Conservation (phyloP, 2,329 filamentous ascomycete species). For the Tolypocladium inflatum region DNA sequence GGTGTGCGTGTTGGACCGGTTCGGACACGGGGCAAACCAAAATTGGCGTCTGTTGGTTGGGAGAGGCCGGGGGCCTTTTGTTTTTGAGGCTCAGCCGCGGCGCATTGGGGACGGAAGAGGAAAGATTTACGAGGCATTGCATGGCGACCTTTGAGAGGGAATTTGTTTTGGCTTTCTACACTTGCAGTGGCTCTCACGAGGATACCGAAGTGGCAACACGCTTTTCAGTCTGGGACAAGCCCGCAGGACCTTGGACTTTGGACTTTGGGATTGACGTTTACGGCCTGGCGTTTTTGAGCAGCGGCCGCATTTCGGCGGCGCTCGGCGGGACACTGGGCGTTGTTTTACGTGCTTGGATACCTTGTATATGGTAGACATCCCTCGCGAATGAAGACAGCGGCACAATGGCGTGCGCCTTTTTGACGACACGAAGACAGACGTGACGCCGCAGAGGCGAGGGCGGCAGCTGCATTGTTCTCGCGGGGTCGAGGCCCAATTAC, state of each 20-base stretch:
- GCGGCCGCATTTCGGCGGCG: not conserved
- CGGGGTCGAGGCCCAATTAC: not conserved
- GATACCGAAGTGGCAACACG: not conserved
- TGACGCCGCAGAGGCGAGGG: not conserved
- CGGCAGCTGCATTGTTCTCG: not conserved
- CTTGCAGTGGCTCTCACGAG: not conserved
- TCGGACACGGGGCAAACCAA: not conserved
- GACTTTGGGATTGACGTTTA: not conserved
- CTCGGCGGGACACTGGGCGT: not conserved
- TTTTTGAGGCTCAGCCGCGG: constrained; percentile 4
- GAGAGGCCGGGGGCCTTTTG: constrained; percentile 1
- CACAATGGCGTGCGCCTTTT: not conserved
- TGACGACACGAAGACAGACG: not conserved
- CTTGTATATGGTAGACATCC: not conserved
- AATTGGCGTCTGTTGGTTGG: constrained; percentile 1
- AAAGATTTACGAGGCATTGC: not conserved
- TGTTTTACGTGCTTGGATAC: not conserved
- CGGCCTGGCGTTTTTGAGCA: not conserved
- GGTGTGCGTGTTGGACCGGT: not conserved
- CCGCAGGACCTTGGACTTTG: not conserved
- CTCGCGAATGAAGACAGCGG: not conserved
- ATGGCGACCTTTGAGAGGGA: not conserved
- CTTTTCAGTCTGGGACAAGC: not conserved
- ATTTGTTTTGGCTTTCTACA: not conserved
- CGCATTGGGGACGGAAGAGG: not conserved